A percentile compares a stretch with the other conserved stretches of the same genome.
phyloP scores from a whole-genome alignment of 2,329 filamentous ascomycete genomes.

The Scortechinia acanthostroma region DNA sequence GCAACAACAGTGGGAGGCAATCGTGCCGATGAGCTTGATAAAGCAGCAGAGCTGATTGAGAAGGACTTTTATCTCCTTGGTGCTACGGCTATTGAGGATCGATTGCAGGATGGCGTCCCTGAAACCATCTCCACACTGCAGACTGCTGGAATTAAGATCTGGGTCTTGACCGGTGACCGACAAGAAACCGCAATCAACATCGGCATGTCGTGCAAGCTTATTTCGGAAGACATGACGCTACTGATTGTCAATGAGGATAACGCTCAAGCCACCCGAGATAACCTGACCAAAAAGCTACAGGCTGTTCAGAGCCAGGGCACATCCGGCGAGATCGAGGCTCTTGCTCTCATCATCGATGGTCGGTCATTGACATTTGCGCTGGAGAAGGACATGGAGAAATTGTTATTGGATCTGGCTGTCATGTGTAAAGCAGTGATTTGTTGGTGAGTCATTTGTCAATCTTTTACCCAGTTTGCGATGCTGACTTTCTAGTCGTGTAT shows the following conservation, averaged over 20 bases:
- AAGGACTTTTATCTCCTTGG: constrained; percentile 85
- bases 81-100: constrained; percentile 94
- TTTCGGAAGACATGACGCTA: constrained; percentile 97
- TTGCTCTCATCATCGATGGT: constrained; percentile 91
- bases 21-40: constrained; percentile 89
- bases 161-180: constrained; percentile 93
- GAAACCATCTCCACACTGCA: constrained; percentile 97
- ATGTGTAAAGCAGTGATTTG: constrained; percentile 99
- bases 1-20: constrained; percentile 86
- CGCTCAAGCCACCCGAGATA: constrained; percentile 73
- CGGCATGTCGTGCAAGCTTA: constrained; percentile 97
- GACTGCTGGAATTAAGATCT: constrained; percentile 94
- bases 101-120: constrained; percentile 90
- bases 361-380: constrained; percentile 90
- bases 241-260: constrained; percentile 91
- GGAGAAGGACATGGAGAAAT: constrained; percentile 86
- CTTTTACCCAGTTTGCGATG: too few relatives aligned
- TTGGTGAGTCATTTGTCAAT: too few relatives aligned
- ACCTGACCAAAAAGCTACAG: constrained; percentile 86
- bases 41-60: constrained; percentile 92
- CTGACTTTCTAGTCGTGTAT: constrained; percentile 96
- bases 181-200: constrained; percentile 99
- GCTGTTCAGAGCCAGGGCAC: constrained; percentile 80
- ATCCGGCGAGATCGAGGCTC: constrained; percentile 72
- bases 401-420: constrained; percentile 86